These are phyloP conservation scores for Ophiocordyceps camponoti-rufipedis DNA, from an alignment of 2,329 filamentous ascomycete species.

Conservation along the genomic window DNA sequence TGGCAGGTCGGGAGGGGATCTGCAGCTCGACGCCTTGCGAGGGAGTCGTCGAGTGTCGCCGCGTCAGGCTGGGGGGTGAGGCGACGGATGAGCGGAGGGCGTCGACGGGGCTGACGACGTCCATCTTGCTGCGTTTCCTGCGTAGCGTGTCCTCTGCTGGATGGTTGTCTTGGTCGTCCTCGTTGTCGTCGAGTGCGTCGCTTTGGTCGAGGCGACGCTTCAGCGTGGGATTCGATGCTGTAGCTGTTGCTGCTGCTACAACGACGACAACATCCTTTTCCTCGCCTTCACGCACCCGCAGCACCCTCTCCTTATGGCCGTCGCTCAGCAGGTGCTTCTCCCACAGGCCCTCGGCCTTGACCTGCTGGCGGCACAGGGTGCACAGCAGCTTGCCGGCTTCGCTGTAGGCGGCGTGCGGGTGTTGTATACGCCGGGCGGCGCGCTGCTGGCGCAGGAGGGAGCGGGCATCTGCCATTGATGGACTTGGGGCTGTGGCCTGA, in stretches of 20 bases:
- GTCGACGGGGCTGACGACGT: constrained; percentile 6
- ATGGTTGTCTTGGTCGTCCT: constrained; percentile 15
- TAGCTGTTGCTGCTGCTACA: not conserved
- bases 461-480: constrained; percentile 57
- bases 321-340: constrained; percentile 37
- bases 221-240: not conserved
- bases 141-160: constrained; percentile 13
- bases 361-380: constrained; percentile 41
- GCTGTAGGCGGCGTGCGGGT: constrained; percentile 51
- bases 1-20: constrained; percentile 46
- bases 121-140: constrained; percentile 27
- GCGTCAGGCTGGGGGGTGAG: constrained; percentile 21
- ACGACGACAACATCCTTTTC: too few relatives aligned
- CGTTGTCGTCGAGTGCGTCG: constrained; percentile 14
- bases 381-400: constrained; percentile 50
- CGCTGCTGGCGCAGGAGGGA: constrained; percentile 64
- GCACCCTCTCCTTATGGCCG: constrained; percentile 16
- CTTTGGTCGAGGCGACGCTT: constrained; percentile 1
- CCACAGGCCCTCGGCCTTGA: constrained; percentile 53
- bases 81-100: constrained; percentile 7
- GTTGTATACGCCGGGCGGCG: constrained; percentile 52
- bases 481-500: not conserved
- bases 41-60: constrained; percentile 32
- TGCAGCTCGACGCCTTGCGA: constrained; percentile 39
- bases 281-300: constrained; percentile 4